Base-by-base conservation (phyloP, 2,329 filamentous ascomycete genomes). In the Beauveria sp. region DNA sequence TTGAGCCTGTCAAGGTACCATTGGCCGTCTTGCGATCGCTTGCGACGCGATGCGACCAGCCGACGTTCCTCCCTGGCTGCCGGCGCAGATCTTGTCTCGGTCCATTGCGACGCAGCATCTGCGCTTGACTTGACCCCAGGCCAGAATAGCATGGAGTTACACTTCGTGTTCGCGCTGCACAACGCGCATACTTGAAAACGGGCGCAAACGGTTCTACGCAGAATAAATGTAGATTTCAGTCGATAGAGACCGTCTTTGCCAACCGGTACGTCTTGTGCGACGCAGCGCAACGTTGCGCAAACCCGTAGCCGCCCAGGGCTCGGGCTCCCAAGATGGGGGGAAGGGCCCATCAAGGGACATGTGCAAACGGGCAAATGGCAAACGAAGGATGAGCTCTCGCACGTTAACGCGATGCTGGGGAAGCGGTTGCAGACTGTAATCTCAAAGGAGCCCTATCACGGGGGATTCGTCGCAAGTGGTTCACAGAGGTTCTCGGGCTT, bases 271-370 rank as follows among this genome's bases (percentile, higher is more conserved):
- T 26, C 37, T 18, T 7, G 37, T 43, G 52, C 52, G 52, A 54
- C 52, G n/a, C 26, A 46, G 54, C 54, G 26, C 43, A 47, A 47
- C n/a, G 43, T 56, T 47, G 54, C 54, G 54, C 54, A 56, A 56
- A 56, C 30, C 14, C 24, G 41, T 55, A 55, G 41, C 53, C 53
- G 53, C 53, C 53, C 12, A 9, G 24, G 24, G 34, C 12, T 34
- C 5, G 24, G 47, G 10, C 8, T 16, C 22, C 8, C 46, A 16
- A 16, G 9, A 28, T 12, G 18, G 22, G 52, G 41, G 53, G 34
- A 1, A 10, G 5, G 12, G n/a, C 28, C 54, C 41, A 40, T 56
- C 54, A 56, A 56, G 54, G 54, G 54, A 56, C 43, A 56, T 56
- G 41, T 22, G 53, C 54, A 47, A 47, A 47, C 41, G 20, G 26